Base-by-base conservation (phyloP, 2,329 filamentous ascomycete genomes). In the Cercospora zeina region DNA sequence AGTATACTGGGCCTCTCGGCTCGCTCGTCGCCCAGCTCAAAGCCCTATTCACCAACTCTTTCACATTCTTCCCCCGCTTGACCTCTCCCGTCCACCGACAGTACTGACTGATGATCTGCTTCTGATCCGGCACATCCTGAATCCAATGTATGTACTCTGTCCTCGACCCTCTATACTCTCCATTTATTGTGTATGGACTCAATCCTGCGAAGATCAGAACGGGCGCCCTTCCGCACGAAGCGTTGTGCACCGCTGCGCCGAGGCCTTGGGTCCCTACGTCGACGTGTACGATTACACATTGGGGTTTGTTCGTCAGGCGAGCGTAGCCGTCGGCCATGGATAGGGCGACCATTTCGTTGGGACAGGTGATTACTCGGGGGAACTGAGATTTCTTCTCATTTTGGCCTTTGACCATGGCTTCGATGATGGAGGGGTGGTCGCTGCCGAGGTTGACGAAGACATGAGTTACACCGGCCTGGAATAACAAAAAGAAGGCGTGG, bases 71-170 rank as follows among this genome's bases (percentile, higher is more conserved):
- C 14, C 90, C 91, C 2, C 89, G 88, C 78, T 92, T 93, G 75
- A 96, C 87, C 78, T 96, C 92, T 3, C 83, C 90, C 0, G 87
- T 79, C 71, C 95, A 96, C 9, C 91, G 84, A 74, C 92, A 96
- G 76, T 96, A 96, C 77, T 96, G 91, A 0, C 85, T 80, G 3
- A 96, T 80, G 62, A 96, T 93, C 70, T 87, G 83, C 74, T 89
- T 90, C 74, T 93, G 90, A 70, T 93, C 89, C 0, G 88, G 89
- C 2, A 92, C 88, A 75, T 93, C 89, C 71, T 93, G 90, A 33
- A 93, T 88, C 89, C 90, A 93, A 74, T 93, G 90, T 68, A 92
- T 93, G 73, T 90, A 93, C 75, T 93, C 90, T 1, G 89, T 92
- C 58, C 90, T 81, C n/a, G 83, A 87, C 11, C 90, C 90, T 0